Conservation (phyloP, 441 rosid species). For the Corymbia calophylla region DNA sequence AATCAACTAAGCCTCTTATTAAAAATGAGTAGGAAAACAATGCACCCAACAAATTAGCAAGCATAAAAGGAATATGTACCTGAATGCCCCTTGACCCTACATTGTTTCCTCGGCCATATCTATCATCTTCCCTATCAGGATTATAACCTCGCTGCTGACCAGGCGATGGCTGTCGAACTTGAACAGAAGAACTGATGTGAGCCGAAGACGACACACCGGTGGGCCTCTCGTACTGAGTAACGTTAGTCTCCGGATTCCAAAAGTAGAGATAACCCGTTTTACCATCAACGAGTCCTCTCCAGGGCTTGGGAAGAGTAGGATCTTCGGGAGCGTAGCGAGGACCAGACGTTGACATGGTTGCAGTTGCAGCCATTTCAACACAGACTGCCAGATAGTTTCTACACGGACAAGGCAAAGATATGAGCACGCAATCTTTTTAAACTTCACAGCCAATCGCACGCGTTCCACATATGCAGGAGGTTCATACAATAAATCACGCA, state of each 20-base stretch:
- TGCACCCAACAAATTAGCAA: background rate
- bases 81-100: conserved; percentile 30
- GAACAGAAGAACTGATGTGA: conserved; percentile 45
- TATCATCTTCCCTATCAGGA: conserved; percentile 46
- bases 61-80: conserved; percentile 22
- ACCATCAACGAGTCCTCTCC: conserved; percentile 89
- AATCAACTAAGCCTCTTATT: background rate
- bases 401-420: background rate
- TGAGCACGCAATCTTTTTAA: background rate
- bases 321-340: conserved; percentile 88
- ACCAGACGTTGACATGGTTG: conserved; percentile 41
- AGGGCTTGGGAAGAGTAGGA: conserved; percentile 86
- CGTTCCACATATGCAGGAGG: background rate
- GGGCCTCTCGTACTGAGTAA: conserved; percentile 87
- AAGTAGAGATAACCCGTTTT: conserved; percentile 81
- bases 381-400: background rate
- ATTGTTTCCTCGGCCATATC: conserved; percentile 22
- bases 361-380: conserved; percentile 57
- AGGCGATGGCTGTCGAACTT: conserved; percentile 42
- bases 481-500: background rate
- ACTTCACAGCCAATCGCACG: background rate
- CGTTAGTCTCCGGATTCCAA: conserved; percentile 93
- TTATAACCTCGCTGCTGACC: conserved; percentile 21
- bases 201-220: conserved; percentile 9
- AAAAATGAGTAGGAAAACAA: background rate